Base-by-base conservation (phyloP, 2,329 filamentous ascomycete species). In the Akanthomyces lecanii region DNA sequence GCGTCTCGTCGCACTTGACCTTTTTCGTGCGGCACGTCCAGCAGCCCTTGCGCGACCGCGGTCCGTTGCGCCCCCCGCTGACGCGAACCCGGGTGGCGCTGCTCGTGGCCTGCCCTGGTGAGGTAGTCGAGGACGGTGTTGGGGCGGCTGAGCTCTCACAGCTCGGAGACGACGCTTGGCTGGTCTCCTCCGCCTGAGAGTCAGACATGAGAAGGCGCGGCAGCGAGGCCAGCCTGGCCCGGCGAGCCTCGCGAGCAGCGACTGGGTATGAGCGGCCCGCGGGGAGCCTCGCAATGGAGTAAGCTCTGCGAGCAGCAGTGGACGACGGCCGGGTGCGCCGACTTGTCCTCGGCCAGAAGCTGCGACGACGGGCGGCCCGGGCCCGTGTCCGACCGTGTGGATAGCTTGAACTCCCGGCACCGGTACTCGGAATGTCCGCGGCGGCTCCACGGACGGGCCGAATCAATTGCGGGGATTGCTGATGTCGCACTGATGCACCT, bases 1-100 rank as follows among this genome's bases (percentile, higher is more conserved):
- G 64, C 54, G 58, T 64, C 61, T 74, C 72, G 54, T 74, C 72
- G 54, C 71, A 74, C 40, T 73, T 74, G 40, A 73, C 71, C 62
- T 73, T 73, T 59, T 72, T 73, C 5, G 67, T 67, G 51, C 72
- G 69, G 53, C 71, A 73, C 0, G 72, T 73, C 67, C 70, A 71
- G 47, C 65, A 73, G 52, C 69, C 69, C 8, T 65, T 65, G 23
- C 68, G 67, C 7, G 69, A 70, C 10, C 69, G 65, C 3, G 61
- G 61, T 21, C 54, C 61, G 12, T 63, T 63, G 8, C 61, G 61
- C 38, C 61, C 61, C 5, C 61, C 36, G 23, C 51, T 50, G n/a
- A 44, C 47, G 11, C 56, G 56, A 16, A 60, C 47, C 18, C 56
- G 30, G 21, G n/a, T 33, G 21, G 36, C 23, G 14, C 21, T 23